Base-by-base conservation (phyloP, 2,329 filamentous ascomycete species). In the Calonectria hongkongensis region DNA sequence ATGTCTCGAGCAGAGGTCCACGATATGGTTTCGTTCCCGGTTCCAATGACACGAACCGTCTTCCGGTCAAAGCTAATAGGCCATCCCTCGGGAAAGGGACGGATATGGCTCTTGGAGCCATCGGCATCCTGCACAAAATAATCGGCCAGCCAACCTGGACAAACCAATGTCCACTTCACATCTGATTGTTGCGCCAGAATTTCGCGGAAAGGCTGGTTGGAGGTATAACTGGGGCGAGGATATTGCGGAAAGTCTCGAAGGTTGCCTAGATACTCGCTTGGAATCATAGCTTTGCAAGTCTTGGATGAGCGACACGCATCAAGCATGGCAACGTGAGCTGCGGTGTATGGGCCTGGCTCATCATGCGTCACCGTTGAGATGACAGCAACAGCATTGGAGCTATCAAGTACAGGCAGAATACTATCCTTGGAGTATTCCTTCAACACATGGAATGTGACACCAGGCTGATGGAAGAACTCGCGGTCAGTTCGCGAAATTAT, bases 361-460 rank as follows among this genome's bases (percentile, higher is more conserved):
- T 39, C 51, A 7, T 28, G 16, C 30, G 51, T 56, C 51, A 56
- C 51, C 4, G 51, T 56, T 36, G 51, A 56, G 30, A 56, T 36
- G 10, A 56, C 30, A 3, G 51, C 51, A n/a, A 56, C 30, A 7
- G 30, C 28, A 39, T 56, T 56, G 18, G 28, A 36, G 30, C 9
- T 21, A 27, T 56, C 30, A 21, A 56, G 30, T 7, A 56, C 30
- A 56, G 28, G 28, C 51, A 36, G 33, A 28, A 56, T 56, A n/a
- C 18, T 9, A 36, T 56, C 51, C n/a, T 56, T 56, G n/a, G 51
- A 56, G 30, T 56, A 56, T 21, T 56, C 51, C n/a, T 56, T 56
- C 51, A 56, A 39, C 7, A 56, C 51, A 13, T 56, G 28, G 4
- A 56, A 39, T 3, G 51, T 56, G 30, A 56, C 30, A 36, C 51